Percentiles rank a stretch among this genome's conserved stretches.
Evolutionary conservation across 192 early-diverging fungal species (phyloP).

Genomic region (Nowakowskiella sp.): DNA sequence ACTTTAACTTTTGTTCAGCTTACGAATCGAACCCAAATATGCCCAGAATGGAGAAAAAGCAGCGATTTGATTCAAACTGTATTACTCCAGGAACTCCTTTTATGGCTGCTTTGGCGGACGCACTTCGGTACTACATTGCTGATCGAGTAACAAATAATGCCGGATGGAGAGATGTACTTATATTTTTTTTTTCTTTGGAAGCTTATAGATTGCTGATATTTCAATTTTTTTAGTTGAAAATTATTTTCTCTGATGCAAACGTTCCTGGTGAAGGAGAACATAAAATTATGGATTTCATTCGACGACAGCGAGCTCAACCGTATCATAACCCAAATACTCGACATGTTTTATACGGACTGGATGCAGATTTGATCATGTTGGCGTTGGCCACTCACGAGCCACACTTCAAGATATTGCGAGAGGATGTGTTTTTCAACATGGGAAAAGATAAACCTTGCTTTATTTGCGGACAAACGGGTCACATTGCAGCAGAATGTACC

Average conservation of each 20-base stretch:
- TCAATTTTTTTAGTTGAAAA: conserved; percentile 47
- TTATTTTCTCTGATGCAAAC: conserved; percentile 88
- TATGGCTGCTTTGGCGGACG: conserved; percentile 82
- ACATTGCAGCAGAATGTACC: conserved; percentile 31
- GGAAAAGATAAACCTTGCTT: conserved; percentile 42
- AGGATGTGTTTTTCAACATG: conserved; percentile 80
- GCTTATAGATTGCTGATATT: not conserved
- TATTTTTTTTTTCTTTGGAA: conserved; percentile 10
- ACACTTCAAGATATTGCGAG: conserved; percentile 90
- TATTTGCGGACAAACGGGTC: conserved; percentile 46
- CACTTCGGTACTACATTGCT: conserved; percentile 83
- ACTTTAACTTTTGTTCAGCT: not conserved
- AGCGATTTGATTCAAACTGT: conserved; percentile 92
- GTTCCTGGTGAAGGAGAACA: conserved; percentile 99
- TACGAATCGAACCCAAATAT: conserved; percentile 15
- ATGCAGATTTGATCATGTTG: conserved; percentile 97
- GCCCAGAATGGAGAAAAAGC: conserved; percentile 49
- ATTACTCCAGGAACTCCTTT: conserved; percentile 98
- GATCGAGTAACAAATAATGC: conserved; percentile 83
- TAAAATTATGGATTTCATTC: conserved; percentile 99
- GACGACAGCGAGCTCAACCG: conserved; percentile 68
- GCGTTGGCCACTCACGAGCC: conserved; percentile 94
- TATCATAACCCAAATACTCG: conserved; percentile 81
- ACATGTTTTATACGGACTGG: conserved; percentile 95
- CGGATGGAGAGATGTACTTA: conserved; percentile 68